Base-by-base conservation (phyloP, 345 rosid species). In the Arabidopsis arenosa region DNA sequence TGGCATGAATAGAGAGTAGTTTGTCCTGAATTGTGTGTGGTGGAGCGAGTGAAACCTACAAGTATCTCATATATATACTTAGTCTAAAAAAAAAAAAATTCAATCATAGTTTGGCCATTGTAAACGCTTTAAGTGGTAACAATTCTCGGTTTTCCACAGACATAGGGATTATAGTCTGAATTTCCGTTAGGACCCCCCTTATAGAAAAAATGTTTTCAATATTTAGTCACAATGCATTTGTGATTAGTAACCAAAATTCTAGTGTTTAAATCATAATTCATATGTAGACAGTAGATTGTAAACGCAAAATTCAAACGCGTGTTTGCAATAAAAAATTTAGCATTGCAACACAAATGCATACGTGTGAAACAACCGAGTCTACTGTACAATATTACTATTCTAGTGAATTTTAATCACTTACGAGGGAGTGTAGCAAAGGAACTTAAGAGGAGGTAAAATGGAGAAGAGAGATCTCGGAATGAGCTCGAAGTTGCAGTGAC, bases 401-500 rank as follows among this genome's bases (percentile, higher is more conserved):
- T 8, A 53, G 33, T 32, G 28, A 8, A 56, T 33, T 43, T 7
- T 41, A n/a, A 33, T 14, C 11, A 60, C 74, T 75, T 75, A 75
- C 79, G 79, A 75, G 26, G 79, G 79, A 23, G 98, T 91, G 77
- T 93, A 90, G 82, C 85, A 77, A 53, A 93, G 75, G 75, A 80
- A 87, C 78, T 93, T 91, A 72, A 93, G 89, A 28, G 86, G 90
- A 6, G 93, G 96, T 51, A 86, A 86, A 39, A 84, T 9, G 28
- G 84, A 56, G 84, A 93, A 93, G 63, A 88, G 17, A 43, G 72
- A 63, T 12, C 18, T 79, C 0, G 97, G 97, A 61, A 91, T 66
- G 82, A 91, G 66, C 84, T 93, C 97, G 47, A 89, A 87, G 73
- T 93, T 93, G 85, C 97, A 89, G 58, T 93, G 97, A 2, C 98